Evolutionary conservation across 2,329 filamentous ascomycete genomes (phyloP).

Genomic region (Cercospora nicotianae): DNA sequence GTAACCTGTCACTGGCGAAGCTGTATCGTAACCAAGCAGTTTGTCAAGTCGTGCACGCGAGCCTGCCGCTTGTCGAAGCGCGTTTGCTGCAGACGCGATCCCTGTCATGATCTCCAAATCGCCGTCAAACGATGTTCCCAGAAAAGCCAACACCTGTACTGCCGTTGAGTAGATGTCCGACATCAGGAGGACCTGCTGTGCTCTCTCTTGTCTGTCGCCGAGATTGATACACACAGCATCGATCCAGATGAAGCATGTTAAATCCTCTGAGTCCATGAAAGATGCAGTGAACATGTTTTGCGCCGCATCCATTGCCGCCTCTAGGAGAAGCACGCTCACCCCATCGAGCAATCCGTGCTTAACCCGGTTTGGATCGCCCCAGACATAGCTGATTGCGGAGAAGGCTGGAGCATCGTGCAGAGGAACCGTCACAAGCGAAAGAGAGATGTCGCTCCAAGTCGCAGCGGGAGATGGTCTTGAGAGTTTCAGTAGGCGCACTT

Average conservation of each 20-base stretch:
- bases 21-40: neutral
- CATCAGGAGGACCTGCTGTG: neutral
- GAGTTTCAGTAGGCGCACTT: neutral
- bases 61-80: neutral
- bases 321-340: neutral
- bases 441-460: neutral
- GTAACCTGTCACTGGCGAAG: neutral
- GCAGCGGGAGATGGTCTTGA: neutral
- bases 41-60: neutral
- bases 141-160: neutral
- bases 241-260: neutral
- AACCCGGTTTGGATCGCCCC: neutral
- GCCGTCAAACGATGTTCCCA: neutral
- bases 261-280: neutral
- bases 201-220: neutral
- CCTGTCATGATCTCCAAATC: neutral
- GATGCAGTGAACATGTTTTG: neutral
- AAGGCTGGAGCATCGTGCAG: neutral
- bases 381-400: neutral
- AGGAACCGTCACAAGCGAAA: neutral
- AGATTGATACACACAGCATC: neutral
- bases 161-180: neutral
- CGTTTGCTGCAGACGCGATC: neutral
- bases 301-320: neutral
- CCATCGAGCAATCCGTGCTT: neutral